phyloP scores from a whole-genome alignment of 106 monocot species.

The Narthecium ossifragum region DNA sequence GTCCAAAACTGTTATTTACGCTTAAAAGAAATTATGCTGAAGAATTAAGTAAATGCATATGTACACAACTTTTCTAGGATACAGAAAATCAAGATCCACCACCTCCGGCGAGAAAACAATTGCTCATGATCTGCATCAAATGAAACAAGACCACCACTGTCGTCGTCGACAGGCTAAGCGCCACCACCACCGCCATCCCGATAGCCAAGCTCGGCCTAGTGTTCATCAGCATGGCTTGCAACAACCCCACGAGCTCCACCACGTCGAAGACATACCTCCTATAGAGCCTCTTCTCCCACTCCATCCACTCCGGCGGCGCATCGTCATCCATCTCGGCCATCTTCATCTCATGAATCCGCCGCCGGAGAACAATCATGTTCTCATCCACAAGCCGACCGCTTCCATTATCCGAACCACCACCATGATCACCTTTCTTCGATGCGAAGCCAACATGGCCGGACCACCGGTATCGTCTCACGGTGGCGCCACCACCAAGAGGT shows the following conservation, averaged over 20 bases:
- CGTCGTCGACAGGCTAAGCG: slow-evolving; percentile 28
- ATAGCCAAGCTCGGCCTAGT: slow-evolving; percentile 32
- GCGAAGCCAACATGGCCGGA: too few species aligned
- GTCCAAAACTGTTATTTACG: too few species aligned
- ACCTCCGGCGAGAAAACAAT: too few species aligned
- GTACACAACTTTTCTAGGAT: too few species aligned
- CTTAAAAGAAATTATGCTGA: too few species aligned
- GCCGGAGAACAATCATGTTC: slow-evolving; percentile 46
- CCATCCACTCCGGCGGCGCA: slow-evolving; percentile 29
- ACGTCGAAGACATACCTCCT: slow-evolving; percentile 31
- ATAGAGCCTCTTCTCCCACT: slow-evolving; percentile 53
- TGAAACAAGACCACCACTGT: neutral
- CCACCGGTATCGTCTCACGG: too few species aligned
- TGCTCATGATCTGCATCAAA: slow-evolving; percentile 8
- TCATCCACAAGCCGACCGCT: slow-evolving; percentile 28
- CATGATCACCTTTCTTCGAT: too few species aligned
- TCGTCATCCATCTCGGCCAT: slow-evolving; percentile 26
- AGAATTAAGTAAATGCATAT: too few species aligned
- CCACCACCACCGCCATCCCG: slow-evolving; percentile 19
- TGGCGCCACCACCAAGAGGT: too few species aligned
- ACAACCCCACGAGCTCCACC: slow-evolving; percentile 23
- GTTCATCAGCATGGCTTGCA: slow-evolving; percentile 31
- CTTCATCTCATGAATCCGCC: slow-evolving; percentile 42
- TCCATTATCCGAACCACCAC: neutral
- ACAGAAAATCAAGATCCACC: too few species aligned